Conservation (phyloP, 2,329 filamentous ascomycete species). For the Colletotrichum cordylinicola region DNA sequence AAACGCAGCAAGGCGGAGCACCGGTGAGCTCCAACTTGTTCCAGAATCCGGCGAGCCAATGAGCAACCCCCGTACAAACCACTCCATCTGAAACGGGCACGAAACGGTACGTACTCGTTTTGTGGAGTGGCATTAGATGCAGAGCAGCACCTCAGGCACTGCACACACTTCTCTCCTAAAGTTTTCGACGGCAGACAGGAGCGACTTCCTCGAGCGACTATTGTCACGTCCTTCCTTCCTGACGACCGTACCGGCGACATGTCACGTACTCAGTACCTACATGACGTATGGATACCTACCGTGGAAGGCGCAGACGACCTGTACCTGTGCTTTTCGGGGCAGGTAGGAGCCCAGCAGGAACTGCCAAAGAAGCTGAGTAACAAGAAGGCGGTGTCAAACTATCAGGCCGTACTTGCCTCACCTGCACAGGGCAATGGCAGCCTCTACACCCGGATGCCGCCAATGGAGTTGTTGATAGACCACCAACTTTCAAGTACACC, state of each 20-base stretch:
- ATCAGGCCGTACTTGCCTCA: neutral
- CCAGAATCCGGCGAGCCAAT: slow-evolving; percentile 18
- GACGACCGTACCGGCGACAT: neutral
- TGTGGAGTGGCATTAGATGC: neutral
- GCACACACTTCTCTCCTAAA: neutral
- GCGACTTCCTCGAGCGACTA: neutral
- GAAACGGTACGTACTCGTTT: slow-evolving; percentile 6
- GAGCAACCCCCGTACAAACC: neutral
- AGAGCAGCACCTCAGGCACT: neutral
- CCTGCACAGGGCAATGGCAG: neutral
- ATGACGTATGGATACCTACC: neutral
- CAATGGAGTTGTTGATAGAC: neutral
- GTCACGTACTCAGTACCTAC: neutral
- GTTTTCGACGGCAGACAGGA: neutral
- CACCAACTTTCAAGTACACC: neutral
- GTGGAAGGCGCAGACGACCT: neutral
- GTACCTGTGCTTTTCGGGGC: neutral
- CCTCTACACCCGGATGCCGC: neutral
- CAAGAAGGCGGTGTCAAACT: neutral
- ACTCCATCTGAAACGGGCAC: slow-evolving; percentile 18
- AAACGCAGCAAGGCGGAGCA: neutral
- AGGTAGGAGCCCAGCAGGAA: neutral
- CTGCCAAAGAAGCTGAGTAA: neutral
- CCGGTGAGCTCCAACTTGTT: slow-evolving; percentile 7
- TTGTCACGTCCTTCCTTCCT: neutral